Evolutionary conservation across 2,329 filamentous ascomycete genomes (phyloP), one percentile per base, ranked within the genome.

Genomic region (Neofusicoccum parvum): DNA sequence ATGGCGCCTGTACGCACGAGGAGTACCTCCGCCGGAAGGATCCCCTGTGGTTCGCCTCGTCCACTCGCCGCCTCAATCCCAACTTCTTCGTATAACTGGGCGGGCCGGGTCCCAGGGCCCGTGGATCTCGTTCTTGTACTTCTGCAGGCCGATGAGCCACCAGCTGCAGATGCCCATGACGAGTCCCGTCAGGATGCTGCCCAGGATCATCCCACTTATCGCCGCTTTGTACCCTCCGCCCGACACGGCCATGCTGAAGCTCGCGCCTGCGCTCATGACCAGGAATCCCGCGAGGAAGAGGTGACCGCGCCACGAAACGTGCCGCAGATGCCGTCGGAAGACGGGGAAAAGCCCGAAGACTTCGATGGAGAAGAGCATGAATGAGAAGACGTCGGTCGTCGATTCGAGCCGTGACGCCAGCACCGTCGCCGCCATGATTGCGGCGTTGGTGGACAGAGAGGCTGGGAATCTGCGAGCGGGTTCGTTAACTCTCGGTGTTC

Each of bases 61-160:
- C 41, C 15, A 34, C 53, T 5, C 53, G 51, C 49, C 49, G 50
- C 56, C 39, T 79, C 72, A 80, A 74, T 82, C 81, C 80, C 80
- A 83, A 48, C 88, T 82, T 72, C 89, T 89, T 73, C 92, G 88
- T 68, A 95, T 94, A 65, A 95, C 87, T 10, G 95, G 95, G 74
- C 94, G 86, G 6, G 95, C 95, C 20, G 94, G 94, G 80, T 99
- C 95, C 95, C 95, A 99, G 1, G 95, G 95, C 49, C 95, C 95
- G 74, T 94, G 92, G 70, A 99, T 97, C 80, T 98, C 95, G 76
- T 98, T 98, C 83, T 99, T 99, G 80, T 98, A 99, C 80, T 96
- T 94, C 80, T 99, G 95, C 77, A 99, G 79, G 9, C 93, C 92
- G 73, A 99, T 98, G 68, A 99, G 80, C 94, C 95, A 98, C 94